Evolutionary conservation across 805 yeast species (phyloP), one percentile per base, ranked within the genome.

Genomic region (Candida mattraensis): DNA sequence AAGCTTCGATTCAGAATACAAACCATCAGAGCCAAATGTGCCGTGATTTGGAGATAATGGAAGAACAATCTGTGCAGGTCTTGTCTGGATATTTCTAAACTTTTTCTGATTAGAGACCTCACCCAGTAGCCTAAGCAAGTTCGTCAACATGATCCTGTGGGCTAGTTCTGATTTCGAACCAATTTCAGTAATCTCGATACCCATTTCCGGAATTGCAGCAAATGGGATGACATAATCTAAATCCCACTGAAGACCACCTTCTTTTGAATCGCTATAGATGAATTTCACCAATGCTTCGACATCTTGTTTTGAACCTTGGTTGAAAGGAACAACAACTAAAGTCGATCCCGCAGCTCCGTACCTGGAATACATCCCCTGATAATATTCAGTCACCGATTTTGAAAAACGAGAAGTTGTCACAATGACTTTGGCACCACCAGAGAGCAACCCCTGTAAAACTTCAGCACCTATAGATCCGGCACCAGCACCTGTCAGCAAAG

Each of bases 11-110:
- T 93, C 99, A 15, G 98, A 89, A 75, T 93, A 93, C 61, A 93
- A 73, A 69, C 99, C 99, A 61, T 93, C 99, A 50, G 86, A 84
- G 61, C 99, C 99, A 54, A 93, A 93, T 39, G 96, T 88, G 65
- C 99, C 99, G 62, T 93, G 99, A 72, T 93, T 93, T 54, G 99
- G 99, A 53, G 98, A 91, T 63, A 93, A 71, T 54, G 99, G 99
- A 58, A 93, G 74, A 52, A 93, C 78, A 48, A 88, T 95, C 72
- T 93, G 98, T 41, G 99, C 98, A 32, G 99, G 99, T 67, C 99
- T 83, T 26, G 99, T 93, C 64, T 84, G 94, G 49, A 79, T 74
- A 40, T 83, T 83, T 55, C 77, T 72, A 33, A 80, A 70, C 51
- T 76, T 76, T 70, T 93, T 93, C 61, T 85, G 85, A 42, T 79